Evolutionary conservation across 768 basidiomycete species (phyloP).

Genomic region (Termitomyces sp.): DNA sequence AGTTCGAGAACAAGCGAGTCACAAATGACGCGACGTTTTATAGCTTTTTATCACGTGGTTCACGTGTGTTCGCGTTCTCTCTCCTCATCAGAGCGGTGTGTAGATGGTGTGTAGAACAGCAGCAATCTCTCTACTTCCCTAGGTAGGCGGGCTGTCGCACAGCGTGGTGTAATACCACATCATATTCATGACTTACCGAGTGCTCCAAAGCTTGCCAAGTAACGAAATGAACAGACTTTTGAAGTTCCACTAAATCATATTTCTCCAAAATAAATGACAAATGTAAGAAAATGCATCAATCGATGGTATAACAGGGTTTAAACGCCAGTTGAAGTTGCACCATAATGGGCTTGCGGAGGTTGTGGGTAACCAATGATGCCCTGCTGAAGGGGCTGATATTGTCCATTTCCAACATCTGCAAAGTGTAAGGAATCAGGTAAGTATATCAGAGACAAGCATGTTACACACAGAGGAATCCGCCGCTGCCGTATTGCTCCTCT

Average conservation of each 20-base stretch:
- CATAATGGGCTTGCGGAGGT: constrained; percentile 36
- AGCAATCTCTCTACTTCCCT: no score
- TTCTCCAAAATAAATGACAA: not conserved
- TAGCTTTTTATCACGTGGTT: not conserved
- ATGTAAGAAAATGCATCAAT: not conserved
- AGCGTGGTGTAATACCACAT: no score
- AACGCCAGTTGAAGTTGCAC: constrained; percentile 30
- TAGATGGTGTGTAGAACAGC: no score
- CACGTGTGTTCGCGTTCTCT: no score
- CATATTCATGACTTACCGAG: no score
- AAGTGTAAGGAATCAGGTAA: not conserved
- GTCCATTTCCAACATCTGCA: constrained; percentile 38
- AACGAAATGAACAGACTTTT: no score
- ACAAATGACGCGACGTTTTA: not conserved
- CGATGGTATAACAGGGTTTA: not conserved
- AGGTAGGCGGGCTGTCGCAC: no score
- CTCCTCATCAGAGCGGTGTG: no score
- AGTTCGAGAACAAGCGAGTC: no score
- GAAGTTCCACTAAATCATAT: not conserved
- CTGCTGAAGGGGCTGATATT: constrained; percentile 38
- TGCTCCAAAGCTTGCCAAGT: no score
- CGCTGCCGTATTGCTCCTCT: constrained; percentile 74
- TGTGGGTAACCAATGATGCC: constrained; percentile 13
- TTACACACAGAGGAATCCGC: constrained; percentile 74
- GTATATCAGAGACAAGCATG: not conserved